Base-by-base conservation (phyloP, 73 alveolate genomes). In the Halteria grandinella region DNA sequence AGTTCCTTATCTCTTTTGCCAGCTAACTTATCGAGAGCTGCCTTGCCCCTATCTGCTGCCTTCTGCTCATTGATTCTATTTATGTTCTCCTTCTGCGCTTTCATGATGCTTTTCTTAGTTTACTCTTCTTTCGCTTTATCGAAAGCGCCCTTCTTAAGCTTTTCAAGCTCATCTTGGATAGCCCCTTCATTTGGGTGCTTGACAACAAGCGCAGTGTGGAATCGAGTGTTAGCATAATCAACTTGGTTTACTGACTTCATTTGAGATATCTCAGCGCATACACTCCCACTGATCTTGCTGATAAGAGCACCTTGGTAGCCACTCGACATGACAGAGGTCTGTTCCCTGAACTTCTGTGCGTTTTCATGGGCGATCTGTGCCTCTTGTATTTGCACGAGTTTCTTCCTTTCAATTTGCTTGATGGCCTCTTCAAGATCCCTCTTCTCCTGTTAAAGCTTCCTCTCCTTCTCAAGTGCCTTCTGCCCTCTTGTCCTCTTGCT, bases 151-250 rank as follows among this genome's bases (percentile, higher is more conserved):
- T 12, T 62, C n/a, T n/a, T n/a, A n/a, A n/a, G n/a, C 41, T 59
- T 74, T 17, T 62, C 74, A 4, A 63, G 14, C 31, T 66, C 80
- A 36, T 66, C 80, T 37, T 66, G 15, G 47, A 34, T n/a, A 5
- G 47, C 80, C 10, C 25, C 10, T 7, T 41, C 63, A 21, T 66
- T 37, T 33, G 59, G 87, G 31, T 87, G 90, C 53, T 79, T 73
- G 6, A 73, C 45, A 32, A 87, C 74, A 36, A 87, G 31, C 14
- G 89, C 74, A 60, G 80, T 87, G 41, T 87, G 95, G 64, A 87
- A 87, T 18, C 89, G 73, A 5, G 95, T 87, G 48, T 87, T 79
- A n/a, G 89, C 72, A 55, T 87, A 87, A 54, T 87, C 95, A 10
- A 79, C 51, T 32, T 86, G 37, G 10, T 45, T n/a, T 28, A 15